Evolutionary conservation across 192 early-diverging fungal genomes (phyloP), one percentile per base, ranked within the genome.

Genomic region (Coemansia sp.): DNA sequence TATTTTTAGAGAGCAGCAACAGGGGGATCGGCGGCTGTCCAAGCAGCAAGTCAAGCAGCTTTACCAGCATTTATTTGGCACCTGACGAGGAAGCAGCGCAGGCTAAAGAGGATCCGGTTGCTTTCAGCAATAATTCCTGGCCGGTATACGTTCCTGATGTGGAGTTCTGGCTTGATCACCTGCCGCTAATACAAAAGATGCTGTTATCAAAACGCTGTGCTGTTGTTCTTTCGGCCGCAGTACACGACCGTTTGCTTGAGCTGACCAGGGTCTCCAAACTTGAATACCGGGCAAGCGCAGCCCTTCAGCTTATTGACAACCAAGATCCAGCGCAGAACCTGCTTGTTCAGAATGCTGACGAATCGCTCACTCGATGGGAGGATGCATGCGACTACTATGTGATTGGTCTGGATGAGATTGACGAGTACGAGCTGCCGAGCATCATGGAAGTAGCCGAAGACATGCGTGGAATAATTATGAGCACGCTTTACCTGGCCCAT

Each of bases 371-470:
- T 10, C 39, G 32, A n/a, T 76, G 79, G 79, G 56, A 61, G 32
- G 56, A 58, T n/a, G 77, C 66, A 13, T 61, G 68, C 19, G 47
- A 23, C 21, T 68, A 70, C n/a, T 67, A 62, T 56, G 54, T 21
- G 6, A 52, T 32, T 21, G 66, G 26, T 2, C 11, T 21, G 16
- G 64, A 56, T 10, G 62, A 61, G 15, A 47, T 63, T 6, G 72
- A 72, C 23, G 76, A 77, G 9, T 69, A 67, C 13, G 71, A 74
- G 50, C 47, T 67, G 74, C 79, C 79, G 4, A 61, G 54, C 5
- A 68, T 70, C 5, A 45, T n/a, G 4, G 79, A 81, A 11, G 71
- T 81, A 12, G 67, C 79, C 26, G 74, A 76, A 9, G 18, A 57
- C 6, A 63, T 68, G 56, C 74, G 71, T 3, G 68, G 44, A 2